Base-by-base conservation (phyloP, 176 grass and related monocot species). In the Typha latifolia region DNA sequence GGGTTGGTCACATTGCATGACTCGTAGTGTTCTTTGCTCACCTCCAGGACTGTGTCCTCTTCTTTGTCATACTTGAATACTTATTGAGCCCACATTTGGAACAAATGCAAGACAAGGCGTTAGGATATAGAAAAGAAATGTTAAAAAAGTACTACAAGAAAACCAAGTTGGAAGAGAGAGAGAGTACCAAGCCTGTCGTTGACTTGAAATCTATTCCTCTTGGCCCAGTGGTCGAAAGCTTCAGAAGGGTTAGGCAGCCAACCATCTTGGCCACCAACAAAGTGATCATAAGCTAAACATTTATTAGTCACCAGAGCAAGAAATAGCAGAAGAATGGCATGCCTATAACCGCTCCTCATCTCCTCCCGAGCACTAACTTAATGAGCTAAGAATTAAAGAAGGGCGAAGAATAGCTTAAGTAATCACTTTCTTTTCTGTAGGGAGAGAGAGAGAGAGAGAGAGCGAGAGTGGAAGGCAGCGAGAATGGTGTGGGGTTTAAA, bases 151-250 rank as follows among this genome's bases (percentile, higher is more conserved):
- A 18, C 5, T 53, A 53, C 13, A 3, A 14, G 1, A 4, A 53
- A 51, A 12, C 10, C 14, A 51, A 53, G 4, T 53, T 53, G 3
- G 2, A 2, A 57, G 52, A 21, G 34, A 37, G 34, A 57, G 52
- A 5, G 66, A 64, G 12, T 78, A 89, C 90, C 80, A 48, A 95
- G 78, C 22, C 64, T 76, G 69, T 95, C 90, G 49, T 90, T 78
- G 83, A 95, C 78, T 77, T 77, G 87, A 83, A 96, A 96, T 49
- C 91, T 83, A 31, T 71, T 96, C 51, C 84, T 85, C 61, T 69
- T 76, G 15, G 91, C 87, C 91, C 91, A 96, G 67, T 24, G 5
- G 77, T 81, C 82, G 84, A 73, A 71, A 4, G 66, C 43, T 62
- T 96, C 91, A 32, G 9, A 29, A 1, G 82, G 91, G 57, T 68